Evolutionary conservation across 2,329 filamentous ascomycete genomes (phyloP), one percentile per base, ranked within the genome.

Genomic region (Calycina marina): DNA sequence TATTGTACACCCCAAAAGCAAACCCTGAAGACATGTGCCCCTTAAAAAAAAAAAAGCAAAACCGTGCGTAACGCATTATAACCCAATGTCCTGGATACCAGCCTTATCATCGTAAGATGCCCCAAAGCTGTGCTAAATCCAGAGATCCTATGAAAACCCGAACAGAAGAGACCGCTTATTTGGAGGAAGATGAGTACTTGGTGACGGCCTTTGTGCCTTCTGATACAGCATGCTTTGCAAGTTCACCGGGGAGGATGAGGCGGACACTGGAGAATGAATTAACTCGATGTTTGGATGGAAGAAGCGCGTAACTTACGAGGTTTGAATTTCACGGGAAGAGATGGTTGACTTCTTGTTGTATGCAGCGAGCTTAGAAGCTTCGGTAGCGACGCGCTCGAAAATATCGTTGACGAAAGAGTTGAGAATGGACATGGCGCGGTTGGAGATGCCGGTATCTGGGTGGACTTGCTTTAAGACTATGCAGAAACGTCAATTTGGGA

Each of bases 301-400:
- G 14, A n/a, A 13, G 27, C 5, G 6, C 14, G 10, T 22, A 17
- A 64, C 70, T 47, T 62, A 76, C 62, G 90, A 94, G 52, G 90
- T 98, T 74, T 98, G 90, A 58, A 98, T 98, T 69, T 98, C 90
- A 56, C 90, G 81, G 49, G 90, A 96, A 34, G 88, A 96, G 66
- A 98, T 98, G 59, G 90, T 98, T 31, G 88, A 96, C 75, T 98
- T 98, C 81, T 96, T 98, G 80, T 98, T 98, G 74, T 98, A 98
- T 44, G 90, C 90, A 50, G 90, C 90, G 41, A 98, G 79, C 79
- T 98, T 98, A 59, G 84, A 93, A 32, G 90, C 90, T 67, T 98
- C 90, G 38, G 90, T 94, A 46, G 90, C 90, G 51, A 98, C 88
- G 52, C 90, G 86, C 78, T 98, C 90, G 61, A 98, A 98, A 60